Conservation (phyloP, 2,329 filamentous ascomycete genomes). For the Nectriaceae sp. region DNA sequence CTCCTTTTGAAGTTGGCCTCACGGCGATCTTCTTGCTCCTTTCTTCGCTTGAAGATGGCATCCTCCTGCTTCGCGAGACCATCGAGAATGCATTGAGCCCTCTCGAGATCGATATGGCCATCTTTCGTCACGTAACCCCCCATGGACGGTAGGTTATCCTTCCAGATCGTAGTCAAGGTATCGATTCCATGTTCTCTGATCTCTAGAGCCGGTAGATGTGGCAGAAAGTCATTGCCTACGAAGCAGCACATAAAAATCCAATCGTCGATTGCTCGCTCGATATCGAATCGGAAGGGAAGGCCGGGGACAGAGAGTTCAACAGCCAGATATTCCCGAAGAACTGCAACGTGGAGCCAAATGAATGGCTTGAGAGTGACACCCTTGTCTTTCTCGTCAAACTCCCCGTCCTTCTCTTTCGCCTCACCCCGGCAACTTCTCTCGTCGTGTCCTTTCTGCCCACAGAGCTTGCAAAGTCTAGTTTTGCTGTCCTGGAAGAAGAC, state of each 20-base stretch:
- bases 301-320: slow-evolving; percentile 83
- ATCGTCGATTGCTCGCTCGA: slow-evolving; percentile 93
- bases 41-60: slow-evolving; percentile 85
- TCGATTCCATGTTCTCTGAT: slow-evolving; percentile 98
- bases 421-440: slow-evolving; percentile 82
- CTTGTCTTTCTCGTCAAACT: slow-evolving; percentile 80
- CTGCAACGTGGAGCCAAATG: slow-evolving; percentile 94
- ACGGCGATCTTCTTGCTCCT: slow-evolving; percentile 81
- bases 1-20: slow-evolving; percentile 79
- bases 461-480: slow-evolving; percentile 79
- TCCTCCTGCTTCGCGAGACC: slow-evolving; percentile 93
- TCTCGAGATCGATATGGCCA: slow-evolving; percentile 82
- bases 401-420: slow-evolving; percentile 74
- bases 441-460: slow-evolving; percentile 90
- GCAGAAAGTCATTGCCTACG: slow-evolving; percentile 97
- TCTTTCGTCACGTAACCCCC: slow-evolving; percentile 96
- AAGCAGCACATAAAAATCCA: slow-evolving; percentile 99
- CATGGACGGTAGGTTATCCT: slow-evolving; percentile 87
- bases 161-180: slow-evolving; percentile 94
- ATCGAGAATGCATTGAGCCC: slow-evolving; percentile 84
- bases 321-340: slow-evolving; percentile 89
- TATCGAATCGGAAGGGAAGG: slow-evolving; percentile 85
- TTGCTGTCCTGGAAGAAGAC: slow-evolving; percentile 92
- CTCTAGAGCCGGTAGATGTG: slow-evolving; percentile 94
- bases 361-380: slow-evolving; percentile 79